Conservation (phyloP, 2,329 filamentous ascomycete genomes). For the Ceratocystis smalleyi region DNA sequence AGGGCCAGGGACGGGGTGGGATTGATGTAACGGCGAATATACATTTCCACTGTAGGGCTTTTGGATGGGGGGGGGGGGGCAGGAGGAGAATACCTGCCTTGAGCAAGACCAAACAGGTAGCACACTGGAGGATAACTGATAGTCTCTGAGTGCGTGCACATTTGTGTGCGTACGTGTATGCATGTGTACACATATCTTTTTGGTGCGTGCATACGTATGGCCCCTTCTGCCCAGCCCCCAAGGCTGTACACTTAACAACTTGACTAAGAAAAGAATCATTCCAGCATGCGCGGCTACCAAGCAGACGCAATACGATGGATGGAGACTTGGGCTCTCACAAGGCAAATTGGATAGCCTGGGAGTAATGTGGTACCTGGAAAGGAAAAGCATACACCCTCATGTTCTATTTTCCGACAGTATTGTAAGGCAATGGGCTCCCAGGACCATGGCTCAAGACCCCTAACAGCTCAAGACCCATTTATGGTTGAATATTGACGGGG, state of each 20-base stretch:
- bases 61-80: neutral
- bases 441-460: neutral
- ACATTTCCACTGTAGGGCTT: neutral
- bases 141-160: neutral
- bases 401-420: neutral
- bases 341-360: neutral
- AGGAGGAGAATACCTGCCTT: no score
- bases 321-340: neutral
- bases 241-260: neutral
- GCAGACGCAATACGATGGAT: no score
- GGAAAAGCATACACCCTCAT: neutral
- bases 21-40: neutral
- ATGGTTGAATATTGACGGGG: neutral
- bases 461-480: neutral
- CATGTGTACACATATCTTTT: neutral
- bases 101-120: neutral
- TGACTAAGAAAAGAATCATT: neutral
- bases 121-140: neutral
- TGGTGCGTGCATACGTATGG: neutral
- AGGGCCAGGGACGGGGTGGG: neutral
- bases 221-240: neutral
- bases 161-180: neutral
- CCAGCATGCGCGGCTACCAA: neutral
- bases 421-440: neutral
- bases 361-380: neutral